Base-by-base conservation (phyloP, 2,329 filamentous ascomycete genomes). In the Davidsoniella virescens region DNA sequence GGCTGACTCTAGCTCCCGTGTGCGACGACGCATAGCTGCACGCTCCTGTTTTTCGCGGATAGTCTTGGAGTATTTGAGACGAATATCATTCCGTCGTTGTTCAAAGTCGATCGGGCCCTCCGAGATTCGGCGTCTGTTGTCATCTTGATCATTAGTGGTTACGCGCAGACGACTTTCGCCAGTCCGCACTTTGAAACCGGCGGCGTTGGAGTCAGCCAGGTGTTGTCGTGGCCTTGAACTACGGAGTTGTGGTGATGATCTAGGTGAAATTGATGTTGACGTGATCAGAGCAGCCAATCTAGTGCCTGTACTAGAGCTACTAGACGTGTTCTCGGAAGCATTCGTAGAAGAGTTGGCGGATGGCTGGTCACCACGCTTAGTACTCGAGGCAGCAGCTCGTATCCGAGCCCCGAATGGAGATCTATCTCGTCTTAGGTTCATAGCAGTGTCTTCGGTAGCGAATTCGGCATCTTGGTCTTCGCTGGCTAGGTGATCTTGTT, bases 31-130 rank as follows among this genome's bases (percentile, higher is more conserved):
- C 54, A 77, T 72, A 18, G 71, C 72, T 33, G 73, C 73, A 47
- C 67, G 66, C 60, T 71, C 66, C 59, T 71, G 70, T 47, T 69
- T 71, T 52, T 73, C 71, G n/a, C 68, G 76, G 44, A 92, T 79
- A n/a, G 83, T 86, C 61, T 84, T 85, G 57, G 79, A 88, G 63
- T 93, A 90, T 12, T 86, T 87, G 51, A 87, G 77, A 57, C 88
- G 82, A 58, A 94, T 93, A 54, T 80, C 79, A 60, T 87, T 82
- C 57, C 87, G 75, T 47, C 86, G 76, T 56, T 85, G 84, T 53
- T 83, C 86, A 61, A 93, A 92, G 63, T 94, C 85, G 48, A 93
- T 84, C 53, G 82, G 82, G 1, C 82, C 82, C 52, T 88, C 67
- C 1, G 75, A 74, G 47, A 77, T 68, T 59, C 77, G 78, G 41